Conservation (phyloP, 2,329 filamentous ascomycete species). For the Fusarium illudens region DNA sequence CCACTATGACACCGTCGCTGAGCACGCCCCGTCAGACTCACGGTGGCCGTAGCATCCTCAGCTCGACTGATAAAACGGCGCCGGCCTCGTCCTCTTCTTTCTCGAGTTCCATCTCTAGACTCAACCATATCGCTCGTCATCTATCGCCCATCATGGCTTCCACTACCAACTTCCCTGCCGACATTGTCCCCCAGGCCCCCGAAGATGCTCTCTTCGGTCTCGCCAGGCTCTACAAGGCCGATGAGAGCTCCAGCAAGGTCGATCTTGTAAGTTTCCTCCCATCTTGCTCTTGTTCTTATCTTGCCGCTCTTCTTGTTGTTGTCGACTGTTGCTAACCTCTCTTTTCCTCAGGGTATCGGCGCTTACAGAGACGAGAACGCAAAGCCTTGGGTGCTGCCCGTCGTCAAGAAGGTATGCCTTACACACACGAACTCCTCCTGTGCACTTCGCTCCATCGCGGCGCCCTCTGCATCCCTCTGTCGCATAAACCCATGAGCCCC, state of each 20-base stretch:
- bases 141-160: slow-evolving; percentile 67
- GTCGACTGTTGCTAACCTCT: slow-evolving; percentile 19
- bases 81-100: slow-evolving; percentile 53
- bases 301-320: neutral
- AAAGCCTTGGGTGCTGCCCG: slow-evolving; percentile 96
- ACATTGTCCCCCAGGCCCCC: slow-evolving; percentile 85
- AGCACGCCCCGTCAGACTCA: slow-evolving; percentile 39
- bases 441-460: slow-evolving; percentile 8
- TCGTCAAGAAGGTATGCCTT: slow-evolving; percentile 85
- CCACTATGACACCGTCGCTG: slow-evolving; percentile 45
- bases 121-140: slow-evolving; percentile 72
- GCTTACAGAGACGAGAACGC: slow-evolving; percentile 95
- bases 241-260: slow-evolving; percentile 81
- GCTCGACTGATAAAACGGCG: slow-evolving; percentile 43
- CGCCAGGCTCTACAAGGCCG: slow-evolving; percentile 86
- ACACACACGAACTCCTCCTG: neutral
- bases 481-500: slow-evolving; percentile 11
- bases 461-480: slow-evolving; percentile 1
- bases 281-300: neutral
- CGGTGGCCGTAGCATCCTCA: slow-evolving; percentile 34
- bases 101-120: slow-evolving; percentile 55
- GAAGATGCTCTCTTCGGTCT: slow-evolving; percentile 96
- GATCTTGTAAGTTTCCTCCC: slow-evolving; percentile 75
- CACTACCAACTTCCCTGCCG: slow-evolving; percentile 71
- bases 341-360: slow-evolving; percentile 70